These are phyloP conservation scores for Carallia brachiata DNA, from an alignment of 345 rosid genomes.

Conservation along the genomic window DNA sequence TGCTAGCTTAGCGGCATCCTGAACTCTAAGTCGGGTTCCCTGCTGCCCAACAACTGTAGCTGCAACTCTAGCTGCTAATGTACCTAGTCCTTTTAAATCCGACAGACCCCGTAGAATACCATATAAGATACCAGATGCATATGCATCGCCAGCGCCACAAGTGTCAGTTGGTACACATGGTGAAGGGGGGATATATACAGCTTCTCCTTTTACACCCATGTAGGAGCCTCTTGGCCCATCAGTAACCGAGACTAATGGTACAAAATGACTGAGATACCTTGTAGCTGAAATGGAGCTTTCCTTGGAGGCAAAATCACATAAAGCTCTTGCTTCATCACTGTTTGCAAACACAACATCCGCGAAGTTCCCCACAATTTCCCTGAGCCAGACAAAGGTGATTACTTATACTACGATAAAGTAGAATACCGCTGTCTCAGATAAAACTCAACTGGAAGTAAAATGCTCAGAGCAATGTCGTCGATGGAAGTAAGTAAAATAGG, in stretches of 20 bases:
- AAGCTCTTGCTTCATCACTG: slow-evolving; percentile 82
- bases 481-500: no score
- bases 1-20: slow-evolving; percentile 62
- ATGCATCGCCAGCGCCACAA: slow-evolving; percentile 96
- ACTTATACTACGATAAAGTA: background rate
- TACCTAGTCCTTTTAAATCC: slow-evolving; percentile 76
- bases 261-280: slow-evolving; percentile 85
- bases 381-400: slow-evolving; percentile 23
- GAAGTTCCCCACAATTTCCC: slow-evolving; percentile 86
- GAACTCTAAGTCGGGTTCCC: slow-evolving; percentile 84
- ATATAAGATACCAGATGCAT: slow-evolving; percentile 87
- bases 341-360: slow-evolving; percentile 83
- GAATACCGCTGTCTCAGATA: background rate
- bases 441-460: no score
- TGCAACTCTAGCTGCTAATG: slow-evolving; percentile 82
- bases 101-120: slow-evolving; percentile 70
- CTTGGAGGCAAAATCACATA: slow-evolving; percentile 66
- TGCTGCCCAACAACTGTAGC: slow-evolving; percentile 91
- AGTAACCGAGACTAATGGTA: slow-evolving; percentile 82
- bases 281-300: slow-evolving; percentile 79
- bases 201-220: slow-evolving; percentile 95
- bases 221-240: slow-evolving; percentile 90
- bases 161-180: slow-evolving; percentile 85
- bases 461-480: no score
- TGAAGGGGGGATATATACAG: slow-evolving; percentile 80